Base-by-base conservation (phyloP, 169 alveolate genomes). In the Eimeria tenella region DNA sequence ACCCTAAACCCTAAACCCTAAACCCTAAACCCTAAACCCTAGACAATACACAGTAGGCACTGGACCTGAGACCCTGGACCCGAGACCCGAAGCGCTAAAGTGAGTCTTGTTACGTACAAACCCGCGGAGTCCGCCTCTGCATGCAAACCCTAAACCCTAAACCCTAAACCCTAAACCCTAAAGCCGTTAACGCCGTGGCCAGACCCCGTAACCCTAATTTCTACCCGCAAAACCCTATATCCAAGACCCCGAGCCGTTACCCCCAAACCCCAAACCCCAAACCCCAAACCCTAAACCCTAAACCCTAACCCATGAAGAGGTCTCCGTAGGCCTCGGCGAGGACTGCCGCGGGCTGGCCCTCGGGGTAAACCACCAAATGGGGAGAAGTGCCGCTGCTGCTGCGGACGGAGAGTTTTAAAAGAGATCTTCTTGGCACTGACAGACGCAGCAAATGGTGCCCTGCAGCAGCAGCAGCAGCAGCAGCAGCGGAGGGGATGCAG, bases 291-390 rank as follows among this genome's bases (percentile, higher is more conserved):
- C 70, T 15, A 5, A 60, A n/a, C 70, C 70, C 70, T 9, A 42
- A 4, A 11, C n/a, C 62, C 93, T 4, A 1, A 87, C 93, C 93
- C 77, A 87, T 58, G 68, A 87, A 87, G 63, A 87, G 86, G 60
- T 87, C 93, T 21, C 74, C 82, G 75, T 87, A 87, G 19, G 93
- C 93, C 31, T 87, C 86, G 1, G 86, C 93, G n/a, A 87, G 84
- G 13, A 68, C 23, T 4, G 73, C 60, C 49, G 63, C 53, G 3
- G 93, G 93, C 77, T 53, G 73, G 11, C 82, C 93, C 62, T 87
- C 82, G n/a, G 93, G 87, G 25, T 49, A 70, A 15, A 87, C 82
- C 49, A 75, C 63, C 50, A 87, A 25, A 31, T 75, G 93, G 13
- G 93, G 93, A 42, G 81, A 86, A 21, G 77, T 7, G 50, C 87